These are phyloP conservation scores for Sugiyamaella boreocaroliniensis DNA, from an alignment of 805 yeast species.

Conservation along the genomic window DNA sequence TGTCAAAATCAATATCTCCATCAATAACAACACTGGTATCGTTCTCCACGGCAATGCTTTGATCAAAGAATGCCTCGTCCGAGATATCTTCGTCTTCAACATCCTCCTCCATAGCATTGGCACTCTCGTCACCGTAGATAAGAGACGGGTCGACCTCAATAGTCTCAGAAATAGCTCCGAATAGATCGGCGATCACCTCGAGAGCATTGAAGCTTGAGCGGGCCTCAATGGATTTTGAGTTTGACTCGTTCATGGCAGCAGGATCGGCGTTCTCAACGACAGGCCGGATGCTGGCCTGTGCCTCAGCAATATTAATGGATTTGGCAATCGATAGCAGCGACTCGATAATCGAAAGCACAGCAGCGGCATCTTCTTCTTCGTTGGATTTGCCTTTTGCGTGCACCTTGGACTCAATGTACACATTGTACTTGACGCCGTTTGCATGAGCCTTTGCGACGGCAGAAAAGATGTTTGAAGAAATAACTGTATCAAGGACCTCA, in stretches of 20 bases:
- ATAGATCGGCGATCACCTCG: constrained; percentile 66
- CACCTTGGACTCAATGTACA: constrained; percentile 11
- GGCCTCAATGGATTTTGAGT: constrained; percentile 16
- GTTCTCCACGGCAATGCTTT: constrained; percentile 13
- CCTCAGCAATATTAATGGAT: constrained; percentile 12
- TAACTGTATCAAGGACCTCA: not conserved
- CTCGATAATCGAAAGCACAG: constrained; percentile 13
- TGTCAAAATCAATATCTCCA: constrained; percentile 14
- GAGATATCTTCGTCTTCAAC: constrained; percentile 17
- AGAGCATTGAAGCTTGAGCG: constrained; percentile 48
- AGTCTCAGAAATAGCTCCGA: constrained; percentile 66
- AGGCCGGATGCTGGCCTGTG: constrained; percentile 11
- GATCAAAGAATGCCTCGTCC: constrained; percentile 15
- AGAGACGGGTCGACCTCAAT: constrained; percentile 29
- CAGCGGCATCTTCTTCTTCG: constrained; percentile 8
- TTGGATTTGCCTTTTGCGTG: constrained; percentile 1
- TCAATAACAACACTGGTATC: not conserved
- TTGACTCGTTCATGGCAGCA: constrained; percentile 16
- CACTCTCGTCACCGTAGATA: constrained; percentile 6
- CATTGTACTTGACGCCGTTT: constrained; percentile 26
- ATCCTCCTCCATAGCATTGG: constrained; percentile 4
- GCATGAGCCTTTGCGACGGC: constrained; percentile 22
- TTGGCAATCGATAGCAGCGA: constrained; percentile 12
- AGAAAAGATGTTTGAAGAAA: not conserved
- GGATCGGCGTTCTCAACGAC: constrained; percentile 18